phyloP scores from a whole-genome alignment of 305 asterid genomes.

The Stenogyne calaminthoides region DNA sequence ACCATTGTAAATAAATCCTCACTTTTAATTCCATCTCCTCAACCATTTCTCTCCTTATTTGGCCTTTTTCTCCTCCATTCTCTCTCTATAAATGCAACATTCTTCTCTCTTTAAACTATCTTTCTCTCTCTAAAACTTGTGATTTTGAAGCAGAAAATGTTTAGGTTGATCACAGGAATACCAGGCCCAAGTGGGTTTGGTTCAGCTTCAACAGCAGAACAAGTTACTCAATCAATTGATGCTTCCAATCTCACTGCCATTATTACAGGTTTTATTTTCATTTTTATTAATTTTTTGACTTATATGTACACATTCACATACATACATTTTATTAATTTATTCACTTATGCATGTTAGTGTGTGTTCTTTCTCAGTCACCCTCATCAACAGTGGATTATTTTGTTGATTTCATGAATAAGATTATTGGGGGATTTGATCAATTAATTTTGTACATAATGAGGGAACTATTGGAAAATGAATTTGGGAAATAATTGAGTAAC shows the following conservation, averaged over 20 bases:
- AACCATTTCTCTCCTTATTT: not conserved
- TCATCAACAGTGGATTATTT: too few relatives aligned
- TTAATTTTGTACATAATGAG: too few relatives aligned
- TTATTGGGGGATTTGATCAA: too few relatives aligned
- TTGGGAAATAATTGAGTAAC: too few relatives aligned
- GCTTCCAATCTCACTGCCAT: slow-evolving; percentile 53
- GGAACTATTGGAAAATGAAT: too few relatives aligned
- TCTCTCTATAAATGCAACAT: not conserved
- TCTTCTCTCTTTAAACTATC: not conserved
- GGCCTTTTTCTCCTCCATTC: not conserved
- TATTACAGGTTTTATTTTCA: slow-evolving; percentile 38
- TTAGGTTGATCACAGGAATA: slow-evolving; percentile 69
- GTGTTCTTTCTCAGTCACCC: too few relatives aligned
- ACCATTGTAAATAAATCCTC: not conserved
- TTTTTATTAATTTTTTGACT: too few relatives aligned
- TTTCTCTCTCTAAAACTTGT: not conserved
- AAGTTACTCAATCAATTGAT: slow-evolving; percentile 47
- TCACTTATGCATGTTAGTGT: not conserved
- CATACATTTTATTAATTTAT: too few relatives aligned
- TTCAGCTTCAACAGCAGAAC: slow-evolving; percentile 64
- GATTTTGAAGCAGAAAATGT: slow-evolving; percentile 37
- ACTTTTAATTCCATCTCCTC: not conserved
- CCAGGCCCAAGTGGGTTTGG: slow-evolving; percentile 88
- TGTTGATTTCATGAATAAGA: too few relatives aligned
- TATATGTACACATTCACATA: too few relatives aligned